phyloP scores from a whole-genome alignment of 192 early-diverging fungal genomes.

The Coemansia sp. region DNA sequence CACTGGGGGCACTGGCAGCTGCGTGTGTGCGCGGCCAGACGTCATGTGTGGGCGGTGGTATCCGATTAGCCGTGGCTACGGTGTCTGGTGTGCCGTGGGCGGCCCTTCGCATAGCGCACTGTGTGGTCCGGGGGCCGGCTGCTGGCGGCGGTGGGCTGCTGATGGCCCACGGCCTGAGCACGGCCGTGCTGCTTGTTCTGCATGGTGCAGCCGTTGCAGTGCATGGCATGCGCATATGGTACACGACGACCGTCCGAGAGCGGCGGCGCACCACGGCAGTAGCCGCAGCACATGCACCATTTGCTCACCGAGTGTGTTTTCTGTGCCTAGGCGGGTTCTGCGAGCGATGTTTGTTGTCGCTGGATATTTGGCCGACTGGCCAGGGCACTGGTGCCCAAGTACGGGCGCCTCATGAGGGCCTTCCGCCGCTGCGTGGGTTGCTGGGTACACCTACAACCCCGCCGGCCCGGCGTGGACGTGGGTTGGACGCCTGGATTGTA shows the following conservation, averaged over 20 bases:
- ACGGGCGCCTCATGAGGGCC: no score
- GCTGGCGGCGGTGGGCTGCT: no score
- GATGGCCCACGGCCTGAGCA: slow-evolving; percentile 17
- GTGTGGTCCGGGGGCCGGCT: no score
- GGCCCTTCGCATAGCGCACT: no score
- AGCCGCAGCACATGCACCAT: slow-evolving; percentile 8
- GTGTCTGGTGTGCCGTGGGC: neutral
- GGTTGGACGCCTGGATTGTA: slow-evolving; percentile 37
- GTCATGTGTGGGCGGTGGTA: no score
- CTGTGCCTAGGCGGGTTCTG: slow-evolving; percentile 41
- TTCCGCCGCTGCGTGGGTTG: slow-evolving; percentile 17
- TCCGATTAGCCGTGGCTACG: neutral
- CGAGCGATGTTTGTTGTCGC: slow-evolving; percentile 38
- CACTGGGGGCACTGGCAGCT: no score
- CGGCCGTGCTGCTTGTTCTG: slow-evolving; percentile 9
- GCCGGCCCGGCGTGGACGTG: no score
- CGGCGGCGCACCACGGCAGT: slow-evolving; percentile 10
- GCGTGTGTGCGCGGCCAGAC: no score
- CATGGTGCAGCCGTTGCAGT: slow-evolving; percentile 21
- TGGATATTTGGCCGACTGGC: slow-evolving; percentile 48
- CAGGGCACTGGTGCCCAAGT: no score
- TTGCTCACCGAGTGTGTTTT: slow-evolving; percentile 37
- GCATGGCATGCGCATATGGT: slow-evolving; percentile 39
- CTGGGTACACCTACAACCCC: no score
- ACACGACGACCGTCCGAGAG: slow-evolving; percentile 28